phyloP scores from a whole-genome alignment of 108 stramenopile species.

The Pelagomonas calceolata region DNA sequence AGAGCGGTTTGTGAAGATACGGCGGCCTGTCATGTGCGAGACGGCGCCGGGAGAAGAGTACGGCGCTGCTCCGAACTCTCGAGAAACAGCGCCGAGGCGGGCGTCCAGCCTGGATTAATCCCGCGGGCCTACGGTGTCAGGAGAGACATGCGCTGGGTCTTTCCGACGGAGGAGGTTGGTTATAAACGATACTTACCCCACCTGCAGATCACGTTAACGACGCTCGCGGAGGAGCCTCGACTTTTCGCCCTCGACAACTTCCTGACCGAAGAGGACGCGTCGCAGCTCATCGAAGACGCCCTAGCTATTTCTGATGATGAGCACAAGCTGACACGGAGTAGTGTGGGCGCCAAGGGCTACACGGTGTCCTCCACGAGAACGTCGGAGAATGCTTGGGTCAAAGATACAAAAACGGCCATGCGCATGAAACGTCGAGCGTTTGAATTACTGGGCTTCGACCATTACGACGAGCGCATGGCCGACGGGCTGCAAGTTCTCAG shows the following conservation, averaged over 20 bases:
- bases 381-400: constrained; percentile 8
- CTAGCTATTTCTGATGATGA: constrained; percentile 2
- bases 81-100: too few species aligned
- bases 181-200: background rate
- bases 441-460: constrained; percentile 61
- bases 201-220: background rate
- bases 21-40: background rate
- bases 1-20: background rate
- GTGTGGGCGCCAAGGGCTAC: constrained; percentile 2
- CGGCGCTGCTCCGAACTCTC: background rate
- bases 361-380: background rate
- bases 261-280: constrained; percentile 4
- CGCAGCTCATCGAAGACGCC: too few species aligned
- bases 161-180: constrained; percentile 1
- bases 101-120: background rate
- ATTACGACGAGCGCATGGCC: constrained; percentile 56
- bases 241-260: constrained; percentile 13
- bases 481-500: constrained; percentile 89
- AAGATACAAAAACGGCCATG: background rate
- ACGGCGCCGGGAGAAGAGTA: background rate
- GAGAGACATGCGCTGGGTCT: constrained; percentile 8
- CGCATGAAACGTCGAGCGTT: constrained; percentile 42
- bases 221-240: background rate
- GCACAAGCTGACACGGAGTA: background rate
- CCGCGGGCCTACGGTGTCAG: constrained; percentile 2